Base-by-base conservation (phyloP, 1,139 yeast species). In the Cylindricascospora bacillispora region DNA sequence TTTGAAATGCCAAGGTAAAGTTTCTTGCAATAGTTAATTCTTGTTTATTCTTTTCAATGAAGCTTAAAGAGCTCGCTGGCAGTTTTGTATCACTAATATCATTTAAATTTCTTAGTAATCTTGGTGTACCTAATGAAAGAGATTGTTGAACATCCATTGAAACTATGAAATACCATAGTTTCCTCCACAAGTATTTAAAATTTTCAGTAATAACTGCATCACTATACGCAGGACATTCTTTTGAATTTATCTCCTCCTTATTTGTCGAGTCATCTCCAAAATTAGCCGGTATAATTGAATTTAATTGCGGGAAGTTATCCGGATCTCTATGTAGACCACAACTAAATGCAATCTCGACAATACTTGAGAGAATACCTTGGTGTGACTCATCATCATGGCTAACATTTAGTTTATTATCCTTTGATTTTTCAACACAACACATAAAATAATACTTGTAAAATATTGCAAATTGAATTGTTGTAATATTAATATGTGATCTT, bases 321-420 rank as follows among this genome's bases (percentile, higher is more conserved):
- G 76, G 75, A 40, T 70, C 75, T 39, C 73, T 59, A 41, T 69
- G 67, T 2, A 67, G 44, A 7, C 77, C 78, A 40, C 65, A 57
- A 30, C 66, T 58, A 34, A 68, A 57, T n/a, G 67, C 65, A 70
- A 69, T 66, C 40, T 68, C 73, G 22, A 67, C 57, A 13, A 69
- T 53, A 57, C 59, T 36, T 41, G 64, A 66, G 28, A 41, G 53
- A 40, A 45, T 60, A 31, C 43, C 63, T 51, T 44, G 69, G 36
- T 59, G 59, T 24, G 69, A 72, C 28, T 60, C 59, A 31, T 63
- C 62, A 43, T 68, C 73, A 18, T 59, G 58, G 23, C 62, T 57
- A 32, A 38, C 37, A 18, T 31, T 37, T 15, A 40, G 28, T 15
- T 35, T 34, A 4, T 38, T 33, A 6, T 37, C 35, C 3, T 36